A percentile compares a stretch with the other conserved stretches of the same genome.
phyloP scores from a whole-genome alignment of 768 basidiomycete genomes.

The Calocera viscosa region DNA sequence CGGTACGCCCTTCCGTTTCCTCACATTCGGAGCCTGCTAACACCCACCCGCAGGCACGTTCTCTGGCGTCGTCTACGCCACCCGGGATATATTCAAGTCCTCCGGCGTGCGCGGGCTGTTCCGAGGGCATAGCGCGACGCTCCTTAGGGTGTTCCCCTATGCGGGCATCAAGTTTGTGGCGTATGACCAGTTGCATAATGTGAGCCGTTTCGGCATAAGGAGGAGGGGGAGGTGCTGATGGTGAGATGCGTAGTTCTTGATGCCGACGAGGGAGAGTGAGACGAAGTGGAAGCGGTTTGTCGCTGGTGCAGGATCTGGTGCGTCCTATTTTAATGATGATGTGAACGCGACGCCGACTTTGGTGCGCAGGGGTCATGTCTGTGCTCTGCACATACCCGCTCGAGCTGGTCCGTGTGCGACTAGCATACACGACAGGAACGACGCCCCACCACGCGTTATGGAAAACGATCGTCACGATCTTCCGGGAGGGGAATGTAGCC shows the following conservation, averaged over 20 bases:
- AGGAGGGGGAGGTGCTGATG: not conserved
- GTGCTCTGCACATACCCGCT: constrained; percentile 91
- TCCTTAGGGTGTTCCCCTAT: constrained; percentile 90
- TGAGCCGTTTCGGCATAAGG: constrained; percentile 29
- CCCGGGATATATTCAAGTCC: constrained; percentile 43
- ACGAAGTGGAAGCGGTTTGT: constrained; percentile 69
- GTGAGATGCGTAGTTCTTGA: constrained; percentile 45
- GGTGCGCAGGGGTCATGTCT: constrained; percentile 57
- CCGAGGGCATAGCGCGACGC: constrained; percentile 92
- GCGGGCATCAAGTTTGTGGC: constrained; percentile 96
- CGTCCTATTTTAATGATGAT: constrained; percentile 18
- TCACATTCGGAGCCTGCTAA: constrained; percentile 24
- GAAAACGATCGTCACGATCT: constrained; percentile 41
- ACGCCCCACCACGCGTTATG: constrained; percentile 36
- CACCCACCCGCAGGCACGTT: constrained; percentile 54
- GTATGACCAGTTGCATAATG: constrained; percentile 76
- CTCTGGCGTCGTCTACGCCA: constrained; percentile 71
- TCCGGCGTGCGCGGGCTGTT: constrained; percentile 67
- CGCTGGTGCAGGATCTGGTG: constrained; percentile 81
- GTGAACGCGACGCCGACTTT: constrained; percentile 6
- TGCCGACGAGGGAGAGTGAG: constrained; percentile 69
- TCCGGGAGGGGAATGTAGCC: constrained; percentile 43
- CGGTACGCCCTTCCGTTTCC: constrained; percentile 37
- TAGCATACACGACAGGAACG: constrained; percentile 71
- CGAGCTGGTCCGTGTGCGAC: constrained; percentile 86